Conservation (phyloP, 1,284 basidiomycete species). For the Boletus sp. region DNA sequence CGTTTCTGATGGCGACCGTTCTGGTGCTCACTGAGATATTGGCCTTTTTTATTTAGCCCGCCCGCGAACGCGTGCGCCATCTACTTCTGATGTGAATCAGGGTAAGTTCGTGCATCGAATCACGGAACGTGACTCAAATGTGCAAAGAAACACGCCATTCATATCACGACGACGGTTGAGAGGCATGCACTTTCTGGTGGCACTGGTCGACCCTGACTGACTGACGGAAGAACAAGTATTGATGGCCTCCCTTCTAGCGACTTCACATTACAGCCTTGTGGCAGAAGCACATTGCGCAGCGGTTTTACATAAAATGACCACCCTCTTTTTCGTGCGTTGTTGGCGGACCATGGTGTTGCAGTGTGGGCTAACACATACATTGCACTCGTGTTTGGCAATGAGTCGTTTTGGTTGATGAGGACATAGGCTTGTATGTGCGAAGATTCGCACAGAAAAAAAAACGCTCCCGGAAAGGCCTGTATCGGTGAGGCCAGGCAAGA, state of each 20-base stretch:
- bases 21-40: background rate
- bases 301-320: background rate
- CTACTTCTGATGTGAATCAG: slow-evolving; percentile 3
- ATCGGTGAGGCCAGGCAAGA: background rate
- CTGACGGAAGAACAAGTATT: background rate
- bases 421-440: background rate
- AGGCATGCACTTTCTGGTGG: background rate
- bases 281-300: slow-evolving; percentile 11
- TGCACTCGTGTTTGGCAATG: background rate
- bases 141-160: slow-evolving; percentile 3
- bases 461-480: background rate
- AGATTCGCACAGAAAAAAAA: background rate
- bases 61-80: slow-evolving; percentile 3
- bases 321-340: background rate
- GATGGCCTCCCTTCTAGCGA: slow-evolving; percentile 3
- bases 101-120: background rate
- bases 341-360: background rate
- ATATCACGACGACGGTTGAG: background rate
- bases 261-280: slow-evolving; percentile 16
- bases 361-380: background rate
- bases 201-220: slow-evolving; percentile 18
- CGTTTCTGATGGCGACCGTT: background rate
- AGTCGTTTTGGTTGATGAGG: background rate
- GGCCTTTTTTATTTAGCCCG: background rate
- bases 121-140: background rate